Percentiles rank a stretch among this genome's conserved stretches.
Evolutionary conservation across 2,329 filamentous ascomycete species (phyloP).

Genomic region (Alternaria atra): DNA sequence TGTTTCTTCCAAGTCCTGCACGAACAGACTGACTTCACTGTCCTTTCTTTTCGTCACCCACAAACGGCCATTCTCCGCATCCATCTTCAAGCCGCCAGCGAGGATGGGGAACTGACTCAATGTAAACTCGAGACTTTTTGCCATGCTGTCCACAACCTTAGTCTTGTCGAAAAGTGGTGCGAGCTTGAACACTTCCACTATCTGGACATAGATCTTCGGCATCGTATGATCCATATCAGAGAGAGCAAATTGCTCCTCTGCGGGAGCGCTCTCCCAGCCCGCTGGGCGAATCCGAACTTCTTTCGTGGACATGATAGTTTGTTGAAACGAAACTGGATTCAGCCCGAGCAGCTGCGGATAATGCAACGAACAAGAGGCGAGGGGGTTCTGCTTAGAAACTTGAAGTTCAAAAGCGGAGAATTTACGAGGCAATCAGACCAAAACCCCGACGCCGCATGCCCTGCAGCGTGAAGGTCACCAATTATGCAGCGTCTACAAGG

Average conservation of each 20-base stretch:
- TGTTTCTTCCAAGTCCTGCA: conserved; percentile 20
- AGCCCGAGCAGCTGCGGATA: background rate
- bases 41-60: conserved; percentile 25
- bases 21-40: conserved; percentile 18
- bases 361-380: background rate
- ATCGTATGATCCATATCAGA: conserved; percentile 16
- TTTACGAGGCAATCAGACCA: background rate
- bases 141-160: conserved; percentile 19
- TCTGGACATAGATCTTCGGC: conserved; percentile 31
- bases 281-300: background rate
- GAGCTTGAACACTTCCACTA: conserved; percentile 27
- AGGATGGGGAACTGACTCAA: conserved; percentile 26
- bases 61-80: conserved; percentile 21
- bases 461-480: background rate
- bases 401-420: background rate
- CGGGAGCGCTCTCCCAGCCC: conserved; percentile 1
- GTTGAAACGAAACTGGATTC: background rate
- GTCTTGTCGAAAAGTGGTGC: conserved; percentile 10
- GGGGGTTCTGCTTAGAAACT: background rate
- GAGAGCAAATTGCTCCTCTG: background rate
- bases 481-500: background rate
- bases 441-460: background rate
- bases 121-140: conserved; percentile 22
- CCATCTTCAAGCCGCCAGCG: conserved; percentile 20
- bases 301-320: background rate